Evolutionary conservation across 2,329 filamentous ascomycete genomes (phyloP).

Genomic region (Thyridium curvatum): DNA sequence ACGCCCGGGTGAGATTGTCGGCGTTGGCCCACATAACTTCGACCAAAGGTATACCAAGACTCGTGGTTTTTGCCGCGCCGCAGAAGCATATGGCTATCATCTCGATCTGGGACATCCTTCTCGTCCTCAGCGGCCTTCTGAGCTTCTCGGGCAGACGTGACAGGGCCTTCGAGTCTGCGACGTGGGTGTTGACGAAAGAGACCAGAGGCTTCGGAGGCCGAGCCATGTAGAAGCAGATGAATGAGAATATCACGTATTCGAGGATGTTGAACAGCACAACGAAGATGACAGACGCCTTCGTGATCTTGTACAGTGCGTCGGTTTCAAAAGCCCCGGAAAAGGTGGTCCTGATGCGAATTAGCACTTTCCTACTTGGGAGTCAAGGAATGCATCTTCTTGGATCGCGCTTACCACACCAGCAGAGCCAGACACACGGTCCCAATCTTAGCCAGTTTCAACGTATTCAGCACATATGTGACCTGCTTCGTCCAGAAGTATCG

Average conservation of each 20-base stretch:
- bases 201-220: conserved; percentile 30
- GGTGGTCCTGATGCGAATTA: conserved; percentile 47
- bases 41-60: conserved; percentile 61
- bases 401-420: conserved; percentile 39
- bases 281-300: conserved; percentile 56
- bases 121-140: conserved; percentile 32
- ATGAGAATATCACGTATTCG: conserved; percentile 56
- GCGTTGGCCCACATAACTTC: conserved; percentile 60
- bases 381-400: conserved; percentile 11
- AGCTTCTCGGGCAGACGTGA: conserved; percentile 18
- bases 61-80: conserved; percentile 66
- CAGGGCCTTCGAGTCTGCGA: conserved; percentile 22
- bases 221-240: conserved; percentile 49
- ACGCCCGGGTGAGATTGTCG: conserved; percentile 45
- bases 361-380: conserved; percentile 31
- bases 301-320: conserved; percentile 51
- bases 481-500: conserved; percentile 42
- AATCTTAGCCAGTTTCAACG: conserved; percentile 43
- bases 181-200: conserved; percentile 21
- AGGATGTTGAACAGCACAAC: conserved; percentile 62
- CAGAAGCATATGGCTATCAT: conserved; percentile 69
- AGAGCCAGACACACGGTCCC: conserved; percentile 40
- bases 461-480: conserved; percentile 47
- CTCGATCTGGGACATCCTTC: conserved; percentile 52
- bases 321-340: conserved; percentile 62